Percentiles rank a stretch among this genome's conserved stretches.
Evolutionary conservation across 352 stramenopile genomes (phyloP).

Genomic region (Globisporangium carolinianum): DNA sequence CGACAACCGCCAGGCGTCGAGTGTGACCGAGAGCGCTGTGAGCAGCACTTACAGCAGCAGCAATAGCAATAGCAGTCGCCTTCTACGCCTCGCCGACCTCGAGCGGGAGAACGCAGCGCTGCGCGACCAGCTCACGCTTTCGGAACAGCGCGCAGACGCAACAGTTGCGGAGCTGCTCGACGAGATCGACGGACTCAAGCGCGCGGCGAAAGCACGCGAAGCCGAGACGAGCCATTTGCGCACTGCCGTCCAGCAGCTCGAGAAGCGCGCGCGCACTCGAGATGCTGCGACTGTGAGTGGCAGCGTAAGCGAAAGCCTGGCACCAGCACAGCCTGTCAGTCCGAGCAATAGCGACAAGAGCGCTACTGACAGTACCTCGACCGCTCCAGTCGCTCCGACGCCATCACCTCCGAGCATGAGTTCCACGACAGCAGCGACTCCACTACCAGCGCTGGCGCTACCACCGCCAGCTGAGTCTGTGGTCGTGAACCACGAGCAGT

Average conservation of each 20-base stretch:
- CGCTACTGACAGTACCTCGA: no score
- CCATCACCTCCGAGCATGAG: background rate
- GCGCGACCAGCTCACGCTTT: slow-evolving; percentile 2
- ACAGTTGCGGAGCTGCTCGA: slow-evolving; percentile 4
- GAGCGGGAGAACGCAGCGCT: slow-evolving; percentile 9
- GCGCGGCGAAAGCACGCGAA: background rate
- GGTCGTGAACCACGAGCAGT: slow-evolving; percentile 32
- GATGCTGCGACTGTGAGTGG: no score
- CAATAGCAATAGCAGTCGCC: no score
- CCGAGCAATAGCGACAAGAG: no score
- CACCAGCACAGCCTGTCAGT: background rate
- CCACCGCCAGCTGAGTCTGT: background rate
- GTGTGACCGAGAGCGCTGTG: background rate
- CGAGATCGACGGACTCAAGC: slow-evolving; percentile 12
- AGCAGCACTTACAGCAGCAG: background rate
- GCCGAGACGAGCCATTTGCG: slow-evolving; percentile 7
- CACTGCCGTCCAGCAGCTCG: background rate
- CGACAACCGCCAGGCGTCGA: background rate
- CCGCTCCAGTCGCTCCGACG: no score
- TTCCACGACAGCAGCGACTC: background rate
- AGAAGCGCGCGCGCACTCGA: background rate
- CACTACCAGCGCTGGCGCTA: background rate
- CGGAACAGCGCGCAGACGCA: slow-evolving; percentile 1
- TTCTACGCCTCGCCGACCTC: background rate
- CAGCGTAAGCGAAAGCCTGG: background rate